A percentile compares a stretch with the other conserved stretches of the same genome.
Conservation (phyloP, 306 rosid species). For the Oemleria cerasiformis region DNA sequence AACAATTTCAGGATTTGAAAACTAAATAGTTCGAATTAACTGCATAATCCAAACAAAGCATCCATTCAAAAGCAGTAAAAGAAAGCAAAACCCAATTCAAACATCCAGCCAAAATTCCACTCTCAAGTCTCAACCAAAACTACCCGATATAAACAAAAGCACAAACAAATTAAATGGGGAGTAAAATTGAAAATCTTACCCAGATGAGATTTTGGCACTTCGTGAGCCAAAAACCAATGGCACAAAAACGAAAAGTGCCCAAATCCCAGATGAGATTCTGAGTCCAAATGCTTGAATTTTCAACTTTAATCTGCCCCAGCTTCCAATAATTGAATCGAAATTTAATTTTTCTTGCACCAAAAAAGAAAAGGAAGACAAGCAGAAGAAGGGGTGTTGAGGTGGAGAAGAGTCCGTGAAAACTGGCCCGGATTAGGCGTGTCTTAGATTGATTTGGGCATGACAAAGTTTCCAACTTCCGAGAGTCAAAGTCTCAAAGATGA, state of each 20-base stretch:
- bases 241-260: neutral
- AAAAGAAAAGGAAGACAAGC: constrained; percentile 15
- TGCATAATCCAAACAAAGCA: neutral
- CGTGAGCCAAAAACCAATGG: neutral
- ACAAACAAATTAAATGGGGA: neutral
- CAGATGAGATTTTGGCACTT: constrained; percentile 4
- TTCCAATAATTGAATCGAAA: constrained; percentile 25
- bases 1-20: neutral
- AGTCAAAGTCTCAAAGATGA: constrained; percentile 14
- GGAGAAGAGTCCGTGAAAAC: constrained; percentile 28
- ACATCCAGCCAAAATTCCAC: neutral
- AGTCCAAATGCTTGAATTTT: constrained; percentile 9
- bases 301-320: constrained; percentile 16
- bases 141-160: neutral
- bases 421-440: constrained; percentile 32
- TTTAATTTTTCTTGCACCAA: neutral
- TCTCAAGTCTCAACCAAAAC: constrained; percentile 2
- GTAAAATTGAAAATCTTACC: constrained; percentile 6
- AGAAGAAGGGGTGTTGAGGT: constrained; percentile 19
- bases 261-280: constrained; percentile 31
- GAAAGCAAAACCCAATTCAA: constrained; percentile 11
- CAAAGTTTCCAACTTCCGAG: constrained; percentile 7
- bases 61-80: neutral
- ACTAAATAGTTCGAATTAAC: neutral
- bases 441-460: constrained; percentile 23